Evolutionary conservation across 306 rosid species (phyloP).

Genomic region (Mucuna pruriens): DNA sequence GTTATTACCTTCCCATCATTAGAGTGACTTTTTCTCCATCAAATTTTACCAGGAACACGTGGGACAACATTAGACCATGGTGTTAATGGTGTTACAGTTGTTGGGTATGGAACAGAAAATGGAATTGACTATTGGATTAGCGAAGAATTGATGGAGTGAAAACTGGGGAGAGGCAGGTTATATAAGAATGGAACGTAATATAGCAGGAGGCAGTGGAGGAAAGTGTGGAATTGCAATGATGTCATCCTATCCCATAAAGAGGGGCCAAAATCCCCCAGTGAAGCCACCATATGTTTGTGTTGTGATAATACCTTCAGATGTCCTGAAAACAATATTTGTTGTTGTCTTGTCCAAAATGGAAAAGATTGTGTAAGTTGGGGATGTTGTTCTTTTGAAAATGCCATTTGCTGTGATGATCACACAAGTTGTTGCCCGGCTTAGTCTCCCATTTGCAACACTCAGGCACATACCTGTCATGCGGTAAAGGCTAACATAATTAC

Average conservation of each 20-base stretch:
- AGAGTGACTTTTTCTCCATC: no score
- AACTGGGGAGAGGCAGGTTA: conserved; percentile 88
- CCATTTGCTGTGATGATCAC: conserved; percentile 76
- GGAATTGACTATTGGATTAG: conserved; percentile 89
- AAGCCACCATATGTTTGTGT: conserved; percentile 70
- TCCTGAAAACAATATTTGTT: conserved; percentile 63
- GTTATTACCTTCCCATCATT: no score
- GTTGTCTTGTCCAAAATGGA: conserved; percentile 58
- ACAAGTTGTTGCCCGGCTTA: conserved; percentile 80
- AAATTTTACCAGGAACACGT: conserved; percentile 61
- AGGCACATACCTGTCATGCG: conserved; percentile 60
- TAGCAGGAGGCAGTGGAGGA: conserved; percentile 39
- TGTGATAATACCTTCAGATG: conserved; percentile 63
- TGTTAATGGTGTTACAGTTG: conserved; percentile 65
- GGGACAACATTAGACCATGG: conserved; percentile 85
- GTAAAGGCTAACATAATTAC: conserved; percentile 31
- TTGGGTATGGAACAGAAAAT: conserved; percentile 80
- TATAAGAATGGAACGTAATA: conserved; percentile 83
- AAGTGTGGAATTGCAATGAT: conserved; percentile 86
- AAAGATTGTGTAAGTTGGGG: conserved; percentile 67
- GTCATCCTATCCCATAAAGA: no score
- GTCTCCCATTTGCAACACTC: conserved; percentile 64
- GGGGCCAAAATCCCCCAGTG: conserved; percentile 60
- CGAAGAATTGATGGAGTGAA: conserved; percentile 79
- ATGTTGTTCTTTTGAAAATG: conserved; percentile 78